These are phyloP conservation scores for Aspergillus awamori DNA, from an alignment of 2,329 filamentous ascomycete genomes.

Conservation along the genomic window DNA sequence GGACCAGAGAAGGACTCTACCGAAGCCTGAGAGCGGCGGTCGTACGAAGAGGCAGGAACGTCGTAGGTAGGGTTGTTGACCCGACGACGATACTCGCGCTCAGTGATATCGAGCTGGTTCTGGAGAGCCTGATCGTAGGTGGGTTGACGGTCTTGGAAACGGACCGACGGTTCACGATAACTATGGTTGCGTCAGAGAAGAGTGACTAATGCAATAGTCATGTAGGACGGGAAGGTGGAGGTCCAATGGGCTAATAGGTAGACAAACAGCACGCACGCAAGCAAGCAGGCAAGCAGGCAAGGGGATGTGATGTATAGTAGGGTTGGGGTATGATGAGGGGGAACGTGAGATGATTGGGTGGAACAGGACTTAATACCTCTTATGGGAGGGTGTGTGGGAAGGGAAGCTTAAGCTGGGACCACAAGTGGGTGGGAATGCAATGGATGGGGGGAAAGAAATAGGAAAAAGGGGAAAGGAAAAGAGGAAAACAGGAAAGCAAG, in stretches of 20 bases:
- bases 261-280: background rate
- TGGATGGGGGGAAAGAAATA: background rate
- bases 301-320: constrained; percentile 19
- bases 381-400: constrained; percentile 10
- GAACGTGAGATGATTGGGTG: constrained; percentile 15
- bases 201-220: constrained; percentile 14
- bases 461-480: background rate
- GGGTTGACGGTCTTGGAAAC: constrained; percentile 47
- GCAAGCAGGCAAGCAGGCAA: constrained; percentile 25
- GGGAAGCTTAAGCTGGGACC: constrained; percentile 3
- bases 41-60: constrained; percentile 37
- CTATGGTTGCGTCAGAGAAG: constrained; percentile 42
- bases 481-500: background rate
- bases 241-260: constrained; percentile 16
- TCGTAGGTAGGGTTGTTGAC: constrained; percentile 57
- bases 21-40: constrained; percentile 19
- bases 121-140: constrained; percentile 48
- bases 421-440: constrained; percentile 2
- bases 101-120: constrained; percentile 56
- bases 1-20: constrained; percentile 23
- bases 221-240: constrained; percentile 25
- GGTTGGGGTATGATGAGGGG: constrained; percentile 3
- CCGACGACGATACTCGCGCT: constrained; percentile 68
- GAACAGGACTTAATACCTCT: constrained; percentile 7
- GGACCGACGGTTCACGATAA: constrained; percentile 59